phyloP scores from a whole-genome alignment of 1,284 basidiomycete species.

The Porogramme epimiltina region DNA sequence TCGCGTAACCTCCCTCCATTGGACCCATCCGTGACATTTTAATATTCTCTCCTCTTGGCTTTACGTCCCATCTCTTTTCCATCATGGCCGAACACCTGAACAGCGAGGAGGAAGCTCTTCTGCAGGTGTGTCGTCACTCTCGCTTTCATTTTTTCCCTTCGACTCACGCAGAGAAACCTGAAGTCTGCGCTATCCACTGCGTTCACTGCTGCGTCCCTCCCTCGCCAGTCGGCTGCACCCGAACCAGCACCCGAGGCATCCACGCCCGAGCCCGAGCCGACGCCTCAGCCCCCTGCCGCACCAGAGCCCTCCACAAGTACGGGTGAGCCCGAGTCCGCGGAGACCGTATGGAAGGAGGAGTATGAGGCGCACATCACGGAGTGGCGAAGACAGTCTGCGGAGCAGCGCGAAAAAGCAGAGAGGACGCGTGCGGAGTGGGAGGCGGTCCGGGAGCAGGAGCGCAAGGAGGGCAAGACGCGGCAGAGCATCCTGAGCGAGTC shows the following conservation, averaged over 20 bases:
- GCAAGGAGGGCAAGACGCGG: conserved; percentile 30
- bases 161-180: background rate
- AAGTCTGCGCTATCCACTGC: conserved; percentile 34
- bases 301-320: conserved; percentile 8
- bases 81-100: conserved; percentile 32
- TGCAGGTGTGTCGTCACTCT: conserved; percentile 26
- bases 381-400: conserved; percentile 77
- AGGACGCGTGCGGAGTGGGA: conserved; percentile 76
- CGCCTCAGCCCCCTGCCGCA: conserved; percentile 15
- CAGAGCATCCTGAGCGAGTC: conserved; percentile 18
- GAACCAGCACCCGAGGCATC: conserved; percentile 1
- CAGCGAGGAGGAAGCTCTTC: conserved; percentile 31
- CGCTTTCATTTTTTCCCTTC: background rate
- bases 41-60: background rate
- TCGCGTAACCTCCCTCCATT: background rate
- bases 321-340: conserved; percentile 24
- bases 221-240: conserved; percentile 26
- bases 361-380: conserved; percentile 70
- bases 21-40: background rate
- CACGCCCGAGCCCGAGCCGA: conserved; percentile 5
- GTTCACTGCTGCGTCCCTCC: conserved; percentile 26
- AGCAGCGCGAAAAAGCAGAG: conserved; percentile 76
- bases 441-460: conserved; percentile 46
- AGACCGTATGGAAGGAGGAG: conserved; percentile 56
- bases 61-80: background rate